Percentiles rank a stretch among this genome's conserved stretches.
Conservation (phyloP, 228 moss, liverwort and hornwort species). For the Sphagnum magellanicum region DNA sequence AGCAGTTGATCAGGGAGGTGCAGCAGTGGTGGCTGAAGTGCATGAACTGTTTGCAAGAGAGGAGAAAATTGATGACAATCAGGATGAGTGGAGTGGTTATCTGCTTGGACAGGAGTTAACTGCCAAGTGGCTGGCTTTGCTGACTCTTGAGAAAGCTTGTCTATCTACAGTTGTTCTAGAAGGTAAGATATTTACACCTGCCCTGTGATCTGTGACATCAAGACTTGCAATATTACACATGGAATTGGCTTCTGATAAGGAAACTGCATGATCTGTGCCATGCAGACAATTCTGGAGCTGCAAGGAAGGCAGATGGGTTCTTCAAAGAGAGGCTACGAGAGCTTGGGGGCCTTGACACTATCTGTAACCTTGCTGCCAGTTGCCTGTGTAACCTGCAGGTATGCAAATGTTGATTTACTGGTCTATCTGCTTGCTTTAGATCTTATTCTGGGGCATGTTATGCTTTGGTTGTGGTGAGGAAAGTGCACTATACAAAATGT, state of each 20-base stretch:
- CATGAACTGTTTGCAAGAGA: slow-evolving; percentile 79
- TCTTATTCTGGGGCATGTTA: no score
- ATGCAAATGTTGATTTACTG: slow-evolving; percentile 1
- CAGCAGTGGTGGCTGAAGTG: slow-evolving; percentile 90
- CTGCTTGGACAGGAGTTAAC: slow-evolving; percentile 87
- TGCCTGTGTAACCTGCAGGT: slow-evolving; percentile 90
- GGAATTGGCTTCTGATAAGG: no score
- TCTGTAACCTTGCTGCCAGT: slow-evolving; percentile 87
- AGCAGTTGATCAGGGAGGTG: slow-evolving; percentile 68
- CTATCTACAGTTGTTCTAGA: slow-evolving; percentile 96
- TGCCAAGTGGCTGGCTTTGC: slow-evolving; percentile 88
- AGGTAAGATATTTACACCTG: slow-evolving; percentile 24
- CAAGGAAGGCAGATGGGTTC: slow-evolving; percentile 69
- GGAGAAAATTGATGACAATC: slow-evolving; percentile 46
- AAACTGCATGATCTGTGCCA: slow-evolving; percentile 2
- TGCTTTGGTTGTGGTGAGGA: no score
- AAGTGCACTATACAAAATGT: no score
- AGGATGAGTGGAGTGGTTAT: slow-evolving; percentile 65
- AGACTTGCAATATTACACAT: no score
- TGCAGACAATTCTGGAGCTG: slow-evolving; percentile 77
- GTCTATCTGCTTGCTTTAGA: no score
- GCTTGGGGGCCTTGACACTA: slow-evolving; percentile 92
- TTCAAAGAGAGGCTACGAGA: slow-evolving; percentile 98
- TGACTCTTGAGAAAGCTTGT: slow-evolving; percentile 98
- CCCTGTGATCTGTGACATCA: no score